Conservation (phyloP, 1,284 basidiomycete species). For the Afroboletus lepidellus region DNA sequence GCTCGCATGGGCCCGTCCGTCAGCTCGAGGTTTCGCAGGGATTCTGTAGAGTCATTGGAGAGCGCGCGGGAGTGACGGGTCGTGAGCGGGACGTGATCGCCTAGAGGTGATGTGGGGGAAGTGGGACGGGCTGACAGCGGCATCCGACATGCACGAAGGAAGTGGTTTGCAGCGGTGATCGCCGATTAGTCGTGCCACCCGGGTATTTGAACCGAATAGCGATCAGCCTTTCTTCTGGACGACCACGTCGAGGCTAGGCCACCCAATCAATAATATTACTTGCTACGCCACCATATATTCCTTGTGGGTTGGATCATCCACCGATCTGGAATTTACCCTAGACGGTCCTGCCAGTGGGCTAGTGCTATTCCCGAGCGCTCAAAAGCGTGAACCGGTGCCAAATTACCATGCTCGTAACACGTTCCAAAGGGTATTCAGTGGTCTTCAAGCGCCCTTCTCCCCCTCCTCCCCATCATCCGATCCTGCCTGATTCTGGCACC, state of each 20-base stretch:
- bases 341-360: neutral
- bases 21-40: conserved; percentile 74
- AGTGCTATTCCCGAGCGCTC: neutral
- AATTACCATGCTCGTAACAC: neutral
- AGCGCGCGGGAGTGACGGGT: conserved; percentile 39
- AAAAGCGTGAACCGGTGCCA: neutral
- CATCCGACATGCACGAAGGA: conserved; percentile 18
- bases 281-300: too few species aligned
- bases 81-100: conserved; percentile 34
- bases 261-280: too few species aligned
- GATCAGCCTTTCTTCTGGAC: too few species aligned
- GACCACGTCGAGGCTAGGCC: too few species aligned
- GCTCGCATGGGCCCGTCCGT: conserved; percentile 53
- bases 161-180: too few species aligned
- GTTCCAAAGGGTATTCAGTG: too few species aligned
- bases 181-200: too few species aligned
- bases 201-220: too few species aligned
- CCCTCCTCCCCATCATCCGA: neutral
- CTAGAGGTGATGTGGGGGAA: conserved; percentile 11
- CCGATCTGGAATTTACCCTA: too few species aligned
- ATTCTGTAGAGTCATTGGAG: conserved; percentile 61
- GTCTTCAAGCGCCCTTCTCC: neutral
- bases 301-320: too few species aligned
- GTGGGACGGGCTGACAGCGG: conserved; percentile 20
- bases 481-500: neutral